Base-by-base conservation (phyloP, 2,329 filamentous ascomycete genomes). In the Penicillium sp. region DNA sequence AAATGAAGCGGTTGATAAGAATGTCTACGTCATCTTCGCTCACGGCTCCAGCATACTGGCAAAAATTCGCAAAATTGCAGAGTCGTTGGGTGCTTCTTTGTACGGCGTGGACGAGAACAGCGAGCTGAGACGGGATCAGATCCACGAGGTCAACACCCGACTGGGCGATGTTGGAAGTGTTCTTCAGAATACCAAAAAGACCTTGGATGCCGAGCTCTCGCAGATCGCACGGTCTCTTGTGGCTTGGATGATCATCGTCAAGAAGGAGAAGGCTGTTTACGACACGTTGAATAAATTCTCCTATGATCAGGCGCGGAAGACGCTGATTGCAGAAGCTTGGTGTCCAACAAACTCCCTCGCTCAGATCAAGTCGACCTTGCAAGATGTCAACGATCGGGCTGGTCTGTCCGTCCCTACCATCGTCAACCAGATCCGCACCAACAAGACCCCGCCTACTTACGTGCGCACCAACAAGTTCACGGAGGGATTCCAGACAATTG, bases 391-490 rank as follows among this genome's bases (percentile, higher is more conserved):
- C 64, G 96, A 96, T 77, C 87, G 92, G 62, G 95, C 95, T 64
- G 95, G 96, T 27, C 83, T 98, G 54, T 96, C 93, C n/a, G 92
- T 98, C 27, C 93, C 96, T 8, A 98, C 93, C 52, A 98, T 99
- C 69, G 93, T 99, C 81, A 98, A 98, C 75, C 92, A 96, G 80
- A 95, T 99, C 72, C 88, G 88, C 68, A 98, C 93, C 44, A 96
- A 93, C 79, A 98, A 97, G 83, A 98, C 91, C 6, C 95, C 96
- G 26, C 95, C 95, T 1, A 99, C 95, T 0, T 98, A 96, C 75
- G 87, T 97, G 76, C 96, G 96, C 81, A 97, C 93, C 31, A 99
- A 99, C 83, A 96, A 93, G 77, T 98, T 98, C 73, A 99, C 96
- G 3, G 89, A 97, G 70, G 95, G 89, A 25, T 99, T 99, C 81